Percentiles rank a stretch among this genome's conserved stretches.
Evolutionary conservation across 257 asterid genomes (phyloP).

Genomic region (Capsicum pubescens): DNA sequence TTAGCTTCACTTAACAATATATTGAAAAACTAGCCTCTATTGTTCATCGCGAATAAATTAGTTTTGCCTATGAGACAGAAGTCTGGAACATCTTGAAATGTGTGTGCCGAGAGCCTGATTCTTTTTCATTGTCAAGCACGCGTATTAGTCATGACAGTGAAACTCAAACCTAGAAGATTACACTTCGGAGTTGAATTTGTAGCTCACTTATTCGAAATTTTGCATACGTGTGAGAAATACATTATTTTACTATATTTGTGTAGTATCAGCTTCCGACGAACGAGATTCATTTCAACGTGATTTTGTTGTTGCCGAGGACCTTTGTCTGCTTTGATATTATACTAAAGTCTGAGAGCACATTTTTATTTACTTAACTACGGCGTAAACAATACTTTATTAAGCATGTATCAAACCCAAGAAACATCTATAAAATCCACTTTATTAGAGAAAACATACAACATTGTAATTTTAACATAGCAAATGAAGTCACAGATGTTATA

Average conservation of each 20-base stretch:
- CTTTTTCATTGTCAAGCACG: too few relatives aligned
- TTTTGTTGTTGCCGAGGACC: too few relatives aligned
- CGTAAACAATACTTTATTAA: neutral
- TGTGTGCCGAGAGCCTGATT: neutral
- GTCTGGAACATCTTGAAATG: neutral
- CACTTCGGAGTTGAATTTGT: too few relatives aligned
- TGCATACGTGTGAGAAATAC: neutral
- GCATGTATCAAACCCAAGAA: too few relatives aligned
- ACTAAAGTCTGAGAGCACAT: neutral
- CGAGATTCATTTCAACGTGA: too few relatives aligned
- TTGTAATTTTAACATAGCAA: neutral
- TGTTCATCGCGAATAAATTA: neutral
- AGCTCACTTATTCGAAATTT: too few relatives aligned
- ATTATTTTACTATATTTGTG: too few relatives aligned
- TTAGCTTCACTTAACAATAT: neutral
- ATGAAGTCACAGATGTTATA: neutral
- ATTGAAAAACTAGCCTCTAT: neutral
- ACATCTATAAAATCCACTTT: too few relatives aligned
- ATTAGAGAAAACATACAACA: too few relatives aligned
- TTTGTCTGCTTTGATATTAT: neutral
- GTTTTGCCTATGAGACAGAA: too few relatives aligned
- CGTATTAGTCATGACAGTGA: neutral
- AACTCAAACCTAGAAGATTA: neutral
- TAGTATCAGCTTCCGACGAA: neutral
- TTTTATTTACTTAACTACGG: neutral